Evolutionary conservation across 1,284 basidiomycete species (phyloP), one percentile per base, ranked within the genome.

Genomic region (Meira nashicola): DNA sequence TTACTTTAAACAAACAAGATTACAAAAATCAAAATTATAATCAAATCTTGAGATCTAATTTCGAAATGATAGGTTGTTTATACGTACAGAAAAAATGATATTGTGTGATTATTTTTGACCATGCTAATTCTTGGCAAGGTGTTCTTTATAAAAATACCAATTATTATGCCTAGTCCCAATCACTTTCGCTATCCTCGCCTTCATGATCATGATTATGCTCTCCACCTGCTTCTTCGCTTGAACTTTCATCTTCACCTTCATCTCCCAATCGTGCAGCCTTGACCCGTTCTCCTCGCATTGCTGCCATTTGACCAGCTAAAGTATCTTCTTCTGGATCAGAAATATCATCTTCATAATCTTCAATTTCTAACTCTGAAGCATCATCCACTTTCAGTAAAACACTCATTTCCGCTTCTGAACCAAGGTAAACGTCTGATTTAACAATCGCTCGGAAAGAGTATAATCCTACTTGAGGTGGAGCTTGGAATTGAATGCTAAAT

Each of bases 261-360:
- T 65, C 63, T 14, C 39, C 63, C 53, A 80, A 17, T 84, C 81
- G 4, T 74, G 85, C 47, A 57, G 62, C 65, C 83, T 92, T 94
- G 57, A 97, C 92, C 40, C 85, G 79, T 14, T 87, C 89, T 5
- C 95, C 95, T 55, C 90, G 87, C 91, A 99, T 94, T 53, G 88
- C 85, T 2, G 94, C 93, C 92, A 98, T 96, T 82, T 99, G 95
- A 2, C 95, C 95, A 2, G 93, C 95, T 49, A 98, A 82, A 23
- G 62, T 65, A 47, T 77, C 76, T 56, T 78, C 76, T 39, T 78
- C 76, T 0, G 76, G 74, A 33, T 78, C 76, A 19, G 67, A 70
- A 46, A 78, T 78, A n/a, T 78, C 71, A 53, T 78, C 75, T 55
- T 79, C 73, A 39, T 19, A 12, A 47, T 47, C 58, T 11, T 40